Percentiles rank a stretch among this genome's conserved stretches.
Evolutionary conservation across 2,329 filamentous ascomycete species (phyloP).

Genomic region (Scedosporium dehoogii): DNA sequence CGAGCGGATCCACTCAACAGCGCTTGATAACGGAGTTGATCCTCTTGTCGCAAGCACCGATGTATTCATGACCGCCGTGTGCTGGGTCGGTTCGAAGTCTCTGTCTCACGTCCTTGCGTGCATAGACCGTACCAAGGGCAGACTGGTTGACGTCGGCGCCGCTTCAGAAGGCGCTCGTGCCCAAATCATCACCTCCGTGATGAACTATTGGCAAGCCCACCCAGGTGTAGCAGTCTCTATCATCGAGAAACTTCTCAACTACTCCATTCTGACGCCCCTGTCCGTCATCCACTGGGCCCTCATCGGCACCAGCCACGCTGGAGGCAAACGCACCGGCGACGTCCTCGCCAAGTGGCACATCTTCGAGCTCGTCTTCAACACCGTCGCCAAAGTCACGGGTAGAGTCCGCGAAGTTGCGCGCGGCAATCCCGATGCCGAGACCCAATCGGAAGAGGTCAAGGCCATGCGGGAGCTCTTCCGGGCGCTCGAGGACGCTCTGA

Average conservation of each 20-base stretch:
- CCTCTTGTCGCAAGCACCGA: conserved; percentile 82
- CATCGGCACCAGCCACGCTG: conserved; percentile 41
- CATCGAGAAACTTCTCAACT: conserved; percentile 94
- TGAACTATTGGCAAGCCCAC: conserved; percentile 88
- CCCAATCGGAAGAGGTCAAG: conserved; percentile 51
- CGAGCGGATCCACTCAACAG: conserved; percentile 70
- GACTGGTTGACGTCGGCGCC: conserved; percentile 68
- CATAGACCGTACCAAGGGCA: conserved; percentile 89
- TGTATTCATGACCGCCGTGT: conserved; percentile 86
- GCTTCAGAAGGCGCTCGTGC: conserved; percentile 65
- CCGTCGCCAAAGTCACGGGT: conserved; percentile 80
- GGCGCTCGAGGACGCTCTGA: conserved; percentile 68
- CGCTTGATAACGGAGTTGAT: conserved; percentile 61
- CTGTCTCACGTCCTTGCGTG: conserved; percentile 91
- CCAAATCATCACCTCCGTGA: conserved; percentile 84
- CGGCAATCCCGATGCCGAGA: conserved; percentile 40
- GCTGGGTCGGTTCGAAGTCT: conserved; percentile 89
- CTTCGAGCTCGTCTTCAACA: conserved; percentile 84
- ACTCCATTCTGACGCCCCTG: conserved; percentile 80
- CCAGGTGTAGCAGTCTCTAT: conserved; percentile 88
- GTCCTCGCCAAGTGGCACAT: conserved; percentile 65
- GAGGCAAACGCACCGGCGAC: conserved; percentile 45
- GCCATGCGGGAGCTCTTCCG: conserved; percentile 73
- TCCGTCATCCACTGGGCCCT: conserved; percentile 88
- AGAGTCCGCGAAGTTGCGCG: conserved; percentile 72